Conservation (phyloP, 78 protist genomes). For the Tieghemostelium lacteum region DNA sequence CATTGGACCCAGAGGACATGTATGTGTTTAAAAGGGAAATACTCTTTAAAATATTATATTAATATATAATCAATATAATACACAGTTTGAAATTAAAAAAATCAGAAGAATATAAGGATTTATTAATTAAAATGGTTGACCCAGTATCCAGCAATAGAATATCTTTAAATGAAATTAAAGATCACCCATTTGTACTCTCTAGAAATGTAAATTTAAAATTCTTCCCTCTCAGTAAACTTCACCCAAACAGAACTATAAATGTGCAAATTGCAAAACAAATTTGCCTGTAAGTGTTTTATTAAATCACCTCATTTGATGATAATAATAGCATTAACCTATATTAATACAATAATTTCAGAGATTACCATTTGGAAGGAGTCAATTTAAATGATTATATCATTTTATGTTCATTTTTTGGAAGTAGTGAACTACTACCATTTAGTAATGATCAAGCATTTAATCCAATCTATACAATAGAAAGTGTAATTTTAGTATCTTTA, state of each 20-base stretch:
- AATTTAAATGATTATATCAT: too few species aligned
- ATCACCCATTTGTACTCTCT: not conserved
- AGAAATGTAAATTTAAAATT: not conserved
- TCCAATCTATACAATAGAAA: not conserved
- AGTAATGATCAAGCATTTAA: not conserved
- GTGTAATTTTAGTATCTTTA: not conserved
- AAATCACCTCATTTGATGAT: not conserved
- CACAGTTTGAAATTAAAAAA: not conserved
- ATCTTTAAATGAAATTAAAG: not conserved
- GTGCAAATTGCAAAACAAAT: not conserved
- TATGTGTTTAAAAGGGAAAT: not conserved
- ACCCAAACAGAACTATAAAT: not conserved
- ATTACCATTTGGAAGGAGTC: not conserved
- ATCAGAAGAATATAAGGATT: not conserved
- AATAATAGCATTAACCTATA: not conserved
- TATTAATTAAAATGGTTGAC: not conserved
- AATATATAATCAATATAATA: not conserved
- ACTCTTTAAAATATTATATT: too few species aligned
- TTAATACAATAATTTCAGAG: too few species aligned
- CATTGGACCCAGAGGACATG: not conserved
- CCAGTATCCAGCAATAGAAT: not conserved
- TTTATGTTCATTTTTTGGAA: not conserved
- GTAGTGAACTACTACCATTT: not conserved
- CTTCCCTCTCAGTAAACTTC: not conserved
- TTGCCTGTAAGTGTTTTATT: not conserved